These are phyloP conservation scores for Toxicodendron radicans DNA, from an alignment of 345 rosid species.

Conservation along the genomic window DNA sequence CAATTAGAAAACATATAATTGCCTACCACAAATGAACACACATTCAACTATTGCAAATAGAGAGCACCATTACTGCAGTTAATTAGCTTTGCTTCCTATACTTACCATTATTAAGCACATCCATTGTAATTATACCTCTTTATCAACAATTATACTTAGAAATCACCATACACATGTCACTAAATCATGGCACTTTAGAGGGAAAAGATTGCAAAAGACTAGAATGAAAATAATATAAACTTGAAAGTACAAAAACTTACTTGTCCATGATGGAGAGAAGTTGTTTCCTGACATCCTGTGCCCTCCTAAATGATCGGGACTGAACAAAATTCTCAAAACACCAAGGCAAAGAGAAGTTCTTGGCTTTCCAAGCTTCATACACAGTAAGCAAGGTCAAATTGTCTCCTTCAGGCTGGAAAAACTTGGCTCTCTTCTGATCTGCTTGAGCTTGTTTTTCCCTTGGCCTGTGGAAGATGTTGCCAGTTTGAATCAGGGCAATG, in stretches of 20 bases:
- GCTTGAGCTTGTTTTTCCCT: slow-evolving; percentile 96
- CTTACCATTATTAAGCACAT: not conserved
- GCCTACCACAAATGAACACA: not conserved
- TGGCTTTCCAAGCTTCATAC: slow-evolving; percentile 91
- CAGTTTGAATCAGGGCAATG: slow-evolving; percentile 87
- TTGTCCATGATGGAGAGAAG: slow-evolving; percentile 89
- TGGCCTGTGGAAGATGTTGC: slow-evolving; percentile 86
- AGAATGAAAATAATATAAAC: not conserved
- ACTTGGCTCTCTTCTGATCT: slow-evolving; percentile 88
- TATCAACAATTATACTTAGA: not conserved
- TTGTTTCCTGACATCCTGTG: slow-evolving; percentile 86
- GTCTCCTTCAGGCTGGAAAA: slow-evolving; percentile 91
- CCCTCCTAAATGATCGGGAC: slow-evolving; percentile 74
- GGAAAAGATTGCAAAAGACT: not conserved
- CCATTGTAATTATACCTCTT: not conserved
- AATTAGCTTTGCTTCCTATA: slow-evolving; percentile 1
- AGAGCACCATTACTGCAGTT: not conserved
- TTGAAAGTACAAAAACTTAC: slow-evolving; percentile 36
- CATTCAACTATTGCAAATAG: not conserved
- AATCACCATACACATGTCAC: not conserved
- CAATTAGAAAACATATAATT: not conserved
- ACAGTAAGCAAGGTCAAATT: slow-evolving; percentile 88
- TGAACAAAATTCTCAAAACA: slow-evolving; percentile 89
- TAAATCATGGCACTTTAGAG: not conserved
- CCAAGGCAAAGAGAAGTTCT: slow-evolving; percentile 86